phyloP scores from a whole-genome alignment of 371 early-diverging fungal genomes.

The Zancudomyces culisetae region DNA sequence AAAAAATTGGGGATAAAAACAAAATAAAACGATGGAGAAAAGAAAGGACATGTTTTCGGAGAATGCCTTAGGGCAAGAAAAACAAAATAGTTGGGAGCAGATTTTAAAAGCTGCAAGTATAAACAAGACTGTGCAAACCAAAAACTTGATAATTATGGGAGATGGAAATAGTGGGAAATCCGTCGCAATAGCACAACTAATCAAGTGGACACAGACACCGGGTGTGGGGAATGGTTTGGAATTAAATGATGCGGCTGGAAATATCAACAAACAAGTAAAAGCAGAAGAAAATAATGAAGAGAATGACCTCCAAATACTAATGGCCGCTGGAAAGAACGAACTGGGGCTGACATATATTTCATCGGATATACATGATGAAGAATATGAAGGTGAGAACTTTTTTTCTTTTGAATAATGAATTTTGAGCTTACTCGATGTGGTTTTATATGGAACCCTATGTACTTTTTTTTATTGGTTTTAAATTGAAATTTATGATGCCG shows the following conservation, averaged over 20 bases:
- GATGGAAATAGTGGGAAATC: slow-evolving; percentile 60
- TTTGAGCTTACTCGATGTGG: too few relatives aligned
- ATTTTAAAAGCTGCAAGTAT: background rate
- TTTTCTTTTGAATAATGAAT: too few relatives aligned
- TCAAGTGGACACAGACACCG: slow-evolving; percentile 29
- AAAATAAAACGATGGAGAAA: too few relatives aligned
- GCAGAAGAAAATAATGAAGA: slow-evolving; percentile 26
- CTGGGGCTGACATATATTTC: slow-evolving; percentile 66
- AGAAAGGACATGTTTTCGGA: too few relatives aligned
- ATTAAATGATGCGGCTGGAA: slow-evolving; percentile 10
- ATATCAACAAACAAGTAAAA: slow-evolving; percentile 22
- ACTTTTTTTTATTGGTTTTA: background rate
- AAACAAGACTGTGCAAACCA: slow-evolving; percentile 1
- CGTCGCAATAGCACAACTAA: slow-evolving; percentile 43
- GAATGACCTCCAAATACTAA: slow-evolving; percentile 27
- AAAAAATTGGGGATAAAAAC: too few relatives aligned
- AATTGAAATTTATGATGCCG: too few relatives aligned
- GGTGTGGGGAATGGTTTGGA: slow-evolving; percentile 14
- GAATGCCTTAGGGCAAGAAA: background rate
- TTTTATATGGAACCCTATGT: background rate
- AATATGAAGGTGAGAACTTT: slow-evolving; percentile 47
- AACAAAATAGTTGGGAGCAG: background rate
- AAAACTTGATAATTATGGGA: slow-evolving; percentile 11
- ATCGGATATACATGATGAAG: slow-evolving; percentile 64
- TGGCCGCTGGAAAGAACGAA: slow-evolving; percentile 37